A percentile compares a stretch with the other conserved stretches of the same genome.
phyloP scores from a whole-genome alignment of 2,329 filamentous ascomycete species.

The Colletotrichum orchidophilum region DNA sequence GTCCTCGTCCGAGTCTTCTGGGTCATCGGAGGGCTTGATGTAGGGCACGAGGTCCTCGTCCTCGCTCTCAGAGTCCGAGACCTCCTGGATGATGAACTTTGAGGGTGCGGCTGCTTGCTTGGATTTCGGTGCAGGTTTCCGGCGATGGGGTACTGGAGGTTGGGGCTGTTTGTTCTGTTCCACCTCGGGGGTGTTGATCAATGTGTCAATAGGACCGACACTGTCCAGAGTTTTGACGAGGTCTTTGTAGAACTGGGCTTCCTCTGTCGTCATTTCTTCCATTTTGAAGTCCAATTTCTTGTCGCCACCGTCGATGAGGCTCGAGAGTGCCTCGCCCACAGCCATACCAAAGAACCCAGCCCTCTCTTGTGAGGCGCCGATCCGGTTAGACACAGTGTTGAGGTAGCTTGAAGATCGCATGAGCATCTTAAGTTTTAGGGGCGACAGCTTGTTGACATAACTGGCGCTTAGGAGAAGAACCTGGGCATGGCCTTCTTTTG shows the following conservation, averaged over 20 bases:
- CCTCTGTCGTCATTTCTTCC: conserved; percentile 77
- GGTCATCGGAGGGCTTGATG: conserved; percentile 86
- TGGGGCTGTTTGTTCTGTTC: conserved; percentile 31
- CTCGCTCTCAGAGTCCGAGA: conserved; percentile 68
- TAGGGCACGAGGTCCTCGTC: conserved; percentile 80
- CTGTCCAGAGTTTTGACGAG: conserved; percentile 71
- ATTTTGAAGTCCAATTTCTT: conserved; percentile 84
- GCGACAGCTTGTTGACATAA: conserved; percentile 73
- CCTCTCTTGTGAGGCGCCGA: conserved; percentile 78
- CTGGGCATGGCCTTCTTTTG: conserved; percentile 76
- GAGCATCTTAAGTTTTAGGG: conserved; percentile 73
- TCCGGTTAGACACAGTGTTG: conserved; percentile 83
- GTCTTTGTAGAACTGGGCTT: conserved; percentile 78
- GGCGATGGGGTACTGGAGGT: conserved; percentile 26
- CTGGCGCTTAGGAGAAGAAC: conserved; percentile 80
- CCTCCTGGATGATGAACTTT: conserved; percentile 71
- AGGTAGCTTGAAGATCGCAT: conserved; percentile 79
- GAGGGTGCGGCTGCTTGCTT: conserved; percentile 42
- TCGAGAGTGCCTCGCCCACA: conserved; percentile 77
- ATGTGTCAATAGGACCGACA: conserved; percentile 64
- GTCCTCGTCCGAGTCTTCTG: conserved; percentile 93
- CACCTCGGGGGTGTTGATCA: conserved; percentile 47
- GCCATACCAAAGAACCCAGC: conserved; percentile 89
- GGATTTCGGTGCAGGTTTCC: conserved; percentile 37
- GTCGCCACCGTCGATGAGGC: conserved; percentile 72